Conservation (phyloP, 148 eudicot genomes). For the Selenicereus undatus region DNA sequence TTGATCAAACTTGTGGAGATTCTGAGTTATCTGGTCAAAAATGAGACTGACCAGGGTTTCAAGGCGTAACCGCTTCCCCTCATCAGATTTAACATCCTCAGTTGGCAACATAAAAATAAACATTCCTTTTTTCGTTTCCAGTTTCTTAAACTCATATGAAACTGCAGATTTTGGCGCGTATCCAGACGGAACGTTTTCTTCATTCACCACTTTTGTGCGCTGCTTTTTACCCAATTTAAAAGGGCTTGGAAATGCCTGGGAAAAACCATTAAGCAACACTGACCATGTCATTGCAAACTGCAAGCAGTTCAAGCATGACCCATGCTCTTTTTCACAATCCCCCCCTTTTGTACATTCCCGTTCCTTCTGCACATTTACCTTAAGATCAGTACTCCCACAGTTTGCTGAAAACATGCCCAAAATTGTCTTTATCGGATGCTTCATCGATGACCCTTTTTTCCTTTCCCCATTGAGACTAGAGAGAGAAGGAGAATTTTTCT, state of each 20-base stretch:
- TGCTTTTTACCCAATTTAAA: conserved; percentile 54
- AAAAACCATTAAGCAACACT: conserved; percentile 56
- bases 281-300: conserved; percentile 77
- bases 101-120: conserved; percentile 32
- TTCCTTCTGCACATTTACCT: conserved; percentile 30
- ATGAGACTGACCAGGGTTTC: conserved; percentile 62
- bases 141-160: conserved; percentile 35
- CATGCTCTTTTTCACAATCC: conserved; percentile 43
- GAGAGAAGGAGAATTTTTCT: conserved; percentile 24
- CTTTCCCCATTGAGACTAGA: conserved; percentile 45
- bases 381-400: conserved; percentile 33
- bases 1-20: conserved; percentile 57
- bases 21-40: conserved; percentile 57
- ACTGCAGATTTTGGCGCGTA: conserved; percentile 27
- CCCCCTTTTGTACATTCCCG: conserved; percentile 39
- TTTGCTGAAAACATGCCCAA: conserved; percentile 45
- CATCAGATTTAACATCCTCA: conserved; percentile 30
- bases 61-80: conserved; percentile 50
- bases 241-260: conserved; percentile 56
- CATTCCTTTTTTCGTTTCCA: conserved; percentile 30
- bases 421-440: conserved; percentile 53
- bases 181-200: conserved; percentile 25
- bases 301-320: conserved; percentile 62
- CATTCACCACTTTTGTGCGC: conserved; percentile 36
- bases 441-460: conserved; percentile 49